Evolutionary conservation across 2,329 filamentous ascomycete species (phyloP), one percentile per base, ranked within the genome.

Genomic region (Plenodomus biglobosus): DNA sequence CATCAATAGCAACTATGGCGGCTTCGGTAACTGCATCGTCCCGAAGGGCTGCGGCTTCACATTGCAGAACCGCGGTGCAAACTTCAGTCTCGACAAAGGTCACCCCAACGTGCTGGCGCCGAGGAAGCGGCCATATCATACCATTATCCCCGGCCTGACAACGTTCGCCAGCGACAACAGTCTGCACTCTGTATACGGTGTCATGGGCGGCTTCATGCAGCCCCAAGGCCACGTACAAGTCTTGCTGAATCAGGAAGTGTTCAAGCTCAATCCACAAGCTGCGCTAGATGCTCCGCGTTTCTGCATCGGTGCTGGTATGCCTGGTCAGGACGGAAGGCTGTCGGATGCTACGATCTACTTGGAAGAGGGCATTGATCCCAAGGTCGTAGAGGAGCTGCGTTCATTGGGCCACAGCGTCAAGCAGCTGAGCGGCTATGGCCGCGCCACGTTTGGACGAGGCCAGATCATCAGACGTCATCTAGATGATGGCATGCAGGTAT

Each of bases 151-250:
- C 0, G 92, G 88, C 0, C 81, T 97, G 71, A 84, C 92, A 16
- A 97, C 94, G 0, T 90, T 94, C 59, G 69, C 83, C 16, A 75
- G 76, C 3, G 90, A 95, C 60, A 83, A 83, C 20, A 85, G 82
- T 40, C 75, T 97, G 47, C 89, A 96, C 70, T 87, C 84, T 3
- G 88, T 95, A 0, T 96, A 92, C 64, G 94, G 94, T 44, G 92
- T 97, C 51, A 97, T 97, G 94, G 94, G 94, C 43, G 92, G 91
- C 2, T 97, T 95, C 74, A 97, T 97, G 88, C 94, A 99, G 75
- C 94, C 94, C 0, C 94, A 97, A 73, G 94, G 92, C 18, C 94
- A 97, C 52, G 86, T 97, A 0, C 94, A 97, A 72, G 91, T 96
- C 0, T 75, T 99, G 8, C 78, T 97, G 1, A 95, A 95, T 58